Evolutionary conservation across 345 rosid genomes (phyloP).

Genomic region (Eucalyptus camaldulensis): DNA sequence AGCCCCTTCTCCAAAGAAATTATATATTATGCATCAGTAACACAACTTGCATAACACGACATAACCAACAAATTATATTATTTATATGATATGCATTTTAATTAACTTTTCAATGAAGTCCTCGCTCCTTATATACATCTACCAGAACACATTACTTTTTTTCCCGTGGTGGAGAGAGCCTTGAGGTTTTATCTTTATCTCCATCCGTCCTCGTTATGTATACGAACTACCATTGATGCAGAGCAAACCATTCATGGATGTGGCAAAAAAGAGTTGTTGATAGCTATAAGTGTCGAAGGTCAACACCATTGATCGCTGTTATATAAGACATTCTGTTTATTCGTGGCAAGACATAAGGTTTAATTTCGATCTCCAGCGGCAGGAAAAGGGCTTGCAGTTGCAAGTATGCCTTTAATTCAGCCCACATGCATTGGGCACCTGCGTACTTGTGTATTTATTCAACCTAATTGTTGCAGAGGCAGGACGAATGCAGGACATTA

Average conservation of each 20-base stretch:
- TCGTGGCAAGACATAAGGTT: neutral
- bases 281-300: neutral
- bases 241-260: neutral
- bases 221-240: neutral
- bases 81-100: neutral
- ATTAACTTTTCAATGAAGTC: neutral
- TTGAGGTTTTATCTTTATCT: neutral
- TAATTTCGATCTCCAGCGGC: neutral
- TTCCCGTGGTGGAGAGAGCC: neutral
- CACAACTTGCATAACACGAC: neutral
- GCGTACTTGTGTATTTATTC: neutral
- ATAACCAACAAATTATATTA: neutral
- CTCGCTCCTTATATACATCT: neutral
- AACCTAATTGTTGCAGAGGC: neutral
- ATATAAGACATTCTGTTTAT: neutral
- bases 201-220: neutral
- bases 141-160: neutral
- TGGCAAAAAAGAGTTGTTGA: neutral
- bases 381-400: neutral
- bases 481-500: neutral
- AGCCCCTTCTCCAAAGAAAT: neutral
- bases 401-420: neutral
- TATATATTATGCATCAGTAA: neutral
- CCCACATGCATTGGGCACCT: neutral
- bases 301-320: neutral